Evolutionary conservation across 768 basidiomycete genomes (phyloP), one percentile per base, ranked within the genome.

Genomic region (Trichaptum fuscoviolaceum): DNA sequence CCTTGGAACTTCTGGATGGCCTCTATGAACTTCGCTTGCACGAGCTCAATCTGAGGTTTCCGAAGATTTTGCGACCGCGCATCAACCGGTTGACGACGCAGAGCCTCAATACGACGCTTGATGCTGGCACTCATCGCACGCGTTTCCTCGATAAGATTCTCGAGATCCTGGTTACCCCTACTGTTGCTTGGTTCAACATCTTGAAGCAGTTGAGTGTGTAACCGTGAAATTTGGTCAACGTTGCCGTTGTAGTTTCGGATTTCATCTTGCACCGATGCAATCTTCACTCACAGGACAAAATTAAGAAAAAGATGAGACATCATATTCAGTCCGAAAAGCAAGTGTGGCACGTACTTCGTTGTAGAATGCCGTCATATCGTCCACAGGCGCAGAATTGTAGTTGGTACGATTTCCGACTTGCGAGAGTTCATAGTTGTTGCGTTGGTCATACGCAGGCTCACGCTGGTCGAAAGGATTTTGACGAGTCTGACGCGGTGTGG

Each of bases 1-100:
- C 79, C 81, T 74, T 92, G 92, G 75, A 91, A 93, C 66, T 85
- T 86, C 73, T 92, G 91, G 62, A 93, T 83, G 0, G 86, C 85
- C 68, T 92, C 91, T 61, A 89, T 73, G 67, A 93, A 93, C 73
- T 89, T 91, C 26, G 81, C 79, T 68, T 88, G 87, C 42, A 90
- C 79, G 24, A 87, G 72, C 0, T 80, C 80, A 52, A 84, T 82
- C 82, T 93, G 92, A 71, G 92, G 88, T 74, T 86, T 90, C 69
- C 91, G 87, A 69, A 91, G 86, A 70, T 82, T 79, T 42, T 75
- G 80, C 64, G 86, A 82, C 71, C 90, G 85, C 24, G 84, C 88
- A 68, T 90, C 88, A 18, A 84, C 85, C 26, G 87, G 84, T 72
- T 87, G 85, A 42, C 84, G 80, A 72, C 86, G 83, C 64, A 93